Conservation (phyloP, 306 rosid genomes). For the Neltuma alba region DNA sequence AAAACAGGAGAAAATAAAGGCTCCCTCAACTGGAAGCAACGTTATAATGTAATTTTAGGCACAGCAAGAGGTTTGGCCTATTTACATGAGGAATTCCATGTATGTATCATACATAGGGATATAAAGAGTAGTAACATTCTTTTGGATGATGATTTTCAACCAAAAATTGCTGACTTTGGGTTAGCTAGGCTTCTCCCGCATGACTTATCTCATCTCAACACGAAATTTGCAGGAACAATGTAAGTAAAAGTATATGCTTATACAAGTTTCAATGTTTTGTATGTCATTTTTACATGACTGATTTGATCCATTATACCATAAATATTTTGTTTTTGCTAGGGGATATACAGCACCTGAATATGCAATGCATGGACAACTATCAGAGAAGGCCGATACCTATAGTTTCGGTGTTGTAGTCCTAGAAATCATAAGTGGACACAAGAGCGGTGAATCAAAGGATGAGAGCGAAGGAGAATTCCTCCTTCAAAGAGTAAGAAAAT, state of each 20-base stretch:
- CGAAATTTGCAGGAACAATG: constrained; percentile 76
- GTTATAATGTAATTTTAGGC: not conserved
- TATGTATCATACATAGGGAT: constrained; percentile 4
- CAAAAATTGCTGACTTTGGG: constrained; percentile 3
- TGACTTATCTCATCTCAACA: not conserved
- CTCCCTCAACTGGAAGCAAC: not conserved
- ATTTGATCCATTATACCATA: not conserved
- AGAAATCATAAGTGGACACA: not conserved
- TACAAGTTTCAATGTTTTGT: not conserved
- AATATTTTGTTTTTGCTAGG: constrained; percentile 37
- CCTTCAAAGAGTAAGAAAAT: constrained; percentile 58
- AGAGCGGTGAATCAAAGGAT: constrained; percentile 19
- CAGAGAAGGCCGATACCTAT: not conserved
- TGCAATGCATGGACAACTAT: constrained; percentile 8
- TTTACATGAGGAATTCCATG: not conserved
- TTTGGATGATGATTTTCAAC: constrained; percentile 7
- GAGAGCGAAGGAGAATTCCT: constrained; percentile 51
- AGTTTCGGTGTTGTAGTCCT: not conserved
- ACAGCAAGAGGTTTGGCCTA: not conserved
- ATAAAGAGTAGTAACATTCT: not conserved
- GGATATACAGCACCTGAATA: not conserved
- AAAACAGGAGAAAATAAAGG: constrained; percentile 39
- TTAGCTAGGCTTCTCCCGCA: not conserved
- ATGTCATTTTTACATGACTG: not conserved
- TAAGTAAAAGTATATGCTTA: constrained; percentile 36